phyloP scores from a whole-genome alignment of 2,329 filamentous ascomycete species.

The Fonsecaea nubica region DNA sequence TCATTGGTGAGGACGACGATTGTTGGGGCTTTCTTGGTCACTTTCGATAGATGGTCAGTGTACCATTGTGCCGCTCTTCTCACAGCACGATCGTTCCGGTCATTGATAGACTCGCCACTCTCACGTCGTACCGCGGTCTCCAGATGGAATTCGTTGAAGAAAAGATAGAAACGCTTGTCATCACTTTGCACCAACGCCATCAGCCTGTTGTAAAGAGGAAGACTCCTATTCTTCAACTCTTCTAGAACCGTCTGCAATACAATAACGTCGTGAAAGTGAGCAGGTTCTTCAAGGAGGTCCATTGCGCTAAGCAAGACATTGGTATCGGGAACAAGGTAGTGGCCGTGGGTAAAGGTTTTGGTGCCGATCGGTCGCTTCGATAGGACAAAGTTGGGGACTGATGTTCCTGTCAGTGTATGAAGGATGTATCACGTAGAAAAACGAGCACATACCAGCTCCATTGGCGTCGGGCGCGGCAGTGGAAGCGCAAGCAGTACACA shows the following conservation, averaged over 20 bases:
- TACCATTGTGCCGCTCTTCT: slow-evolving; percentile 90
- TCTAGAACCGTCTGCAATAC: slow-evolving; percentile 95
- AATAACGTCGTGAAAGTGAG: slow-evolving; percentile 94
- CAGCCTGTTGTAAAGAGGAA: slow-evolving; percentile 93
- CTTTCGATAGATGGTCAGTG: slow-evolving; percentile 74
- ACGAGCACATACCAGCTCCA: slow-evolving; percentile 66
- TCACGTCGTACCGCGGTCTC: slow-evolving; percentile 85
- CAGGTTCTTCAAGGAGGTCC: slow-evolving; percentile 93
- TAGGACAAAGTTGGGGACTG: slow-evolving; percentile 82
- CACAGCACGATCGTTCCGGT: slow-evolving; percentile 93
- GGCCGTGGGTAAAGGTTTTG: slow-evolving; percentile 79
- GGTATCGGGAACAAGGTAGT: slow-evolving; percentile 94
- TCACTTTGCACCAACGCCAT: slow-evolving; percentile 91
- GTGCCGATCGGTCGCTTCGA: slow-evolving; percentile 87
- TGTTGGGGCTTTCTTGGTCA: slow-evolving; percentile 66
- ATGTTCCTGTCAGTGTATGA: slow-evolving; percentile 36
- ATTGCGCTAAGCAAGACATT: slow-evolving; percentile 95
- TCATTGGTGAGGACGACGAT: slow-evolving; percentile 96
- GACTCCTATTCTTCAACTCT: slow-evolving; percentile 89
- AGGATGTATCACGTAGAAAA: slow-evolving; percentile 27
- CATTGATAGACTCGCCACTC: slow-evolving; percentile 86
- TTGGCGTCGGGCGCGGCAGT: slow-evolving; percentile 79
- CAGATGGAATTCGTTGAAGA: slow-evolving; percentile 96
- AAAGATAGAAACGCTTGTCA: slow-evolving; percentile 96
- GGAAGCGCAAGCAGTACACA: slow-evolving; percentile 78